Conservation (phyloP, 2,329 filamentous ascomycete species). For the Cercospora beticola region DNA sequence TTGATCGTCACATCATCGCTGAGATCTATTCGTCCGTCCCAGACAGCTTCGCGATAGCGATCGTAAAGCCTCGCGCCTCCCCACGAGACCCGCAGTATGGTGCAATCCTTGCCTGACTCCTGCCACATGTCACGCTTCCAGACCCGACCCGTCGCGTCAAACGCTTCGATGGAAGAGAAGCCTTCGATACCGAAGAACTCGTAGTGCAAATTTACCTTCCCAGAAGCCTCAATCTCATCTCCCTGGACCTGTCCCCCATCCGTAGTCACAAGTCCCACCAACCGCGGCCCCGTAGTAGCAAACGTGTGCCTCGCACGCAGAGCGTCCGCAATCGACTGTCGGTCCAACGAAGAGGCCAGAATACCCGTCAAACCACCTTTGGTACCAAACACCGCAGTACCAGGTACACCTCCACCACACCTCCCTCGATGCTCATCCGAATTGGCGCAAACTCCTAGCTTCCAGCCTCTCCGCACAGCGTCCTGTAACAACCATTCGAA, state of each 20-base stretch:
- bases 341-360: constrained; percentile 3
- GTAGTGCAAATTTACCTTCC: background rate
- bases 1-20: background rate
- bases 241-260: constrained; percentile 9
- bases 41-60: constrained; percentile 15
- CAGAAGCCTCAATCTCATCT: constrained; percentile 1
- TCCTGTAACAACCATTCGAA: constrained; percentile 40
- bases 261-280: constrained; percentile 8
- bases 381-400: constrained; percentile 37
- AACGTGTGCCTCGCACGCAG: constrained; percentile 10
- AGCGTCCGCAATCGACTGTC: background rate
- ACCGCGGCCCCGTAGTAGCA: constrained; percentile 2
- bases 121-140: constrained; percentile 3
- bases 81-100: constrained; percentile 6
- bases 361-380: constrained; percentile 14
- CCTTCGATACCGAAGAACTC: constrained; percentile 2
- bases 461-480: constrained; percentile 36
- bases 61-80: constrained; percentile 13
- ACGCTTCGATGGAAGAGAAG: constrained; percentile 13
- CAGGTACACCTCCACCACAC: constrained; percentile 41
- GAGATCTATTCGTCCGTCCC: background rate
- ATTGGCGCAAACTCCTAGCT: constrained; percentile 40
- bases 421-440: constrained; percentile 41
- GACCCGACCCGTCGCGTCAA: constrained; percentile 7
- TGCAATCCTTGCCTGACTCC: background rate